A percentile compares a stretch with the other conserved stretches of the same genome.
These are phyloP conservation scores for Ceratocystiopsis sp. DNA, from an alignment of 2,329 filamentous ascomycete species.

Conservation along the genomic window DNA sequence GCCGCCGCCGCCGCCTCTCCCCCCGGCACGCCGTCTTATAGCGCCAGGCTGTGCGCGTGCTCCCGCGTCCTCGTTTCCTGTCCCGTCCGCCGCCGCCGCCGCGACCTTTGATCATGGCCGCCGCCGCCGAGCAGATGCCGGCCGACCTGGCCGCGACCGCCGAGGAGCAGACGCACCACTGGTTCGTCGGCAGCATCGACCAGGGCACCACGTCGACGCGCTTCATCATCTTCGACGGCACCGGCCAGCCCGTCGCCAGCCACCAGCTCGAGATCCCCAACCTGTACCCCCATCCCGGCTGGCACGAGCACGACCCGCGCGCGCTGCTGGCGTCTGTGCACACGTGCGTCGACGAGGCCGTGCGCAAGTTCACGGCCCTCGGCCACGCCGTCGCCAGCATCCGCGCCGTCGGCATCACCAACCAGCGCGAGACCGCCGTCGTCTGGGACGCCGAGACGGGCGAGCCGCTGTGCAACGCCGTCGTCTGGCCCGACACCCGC, in stretches of 20 bases:
- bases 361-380: slow-evolving; percentile 50
- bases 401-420: slow-evolving; percentile 69
- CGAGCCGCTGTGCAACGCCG: slow-evolving; percentile 64
- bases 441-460: slow-evolving; percentile 73
- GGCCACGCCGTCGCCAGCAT: slow-evolving; percentile 54
- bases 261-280: slow-evolving; percentile 82
- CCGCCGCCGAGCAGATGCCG: slow-evolving; percentile 13
- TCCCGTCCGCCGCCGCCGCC: too few relatives aligned
- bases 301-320: slow-evolving; percentile 76
- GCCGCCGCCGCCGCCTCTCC: too few relatives aligned
- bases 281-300: slow-evolving; percentile 70
- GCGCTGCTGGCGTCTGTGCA: slow-evolving; percentile 62
- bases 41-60: too few relatives aligned
- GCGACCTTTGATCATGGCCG: too few relatives aligned
- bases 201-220: slow-evolving; percentile 80
- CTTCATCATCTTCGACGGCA: slow-evolving; percentile 76
- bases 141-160: slow-evolving; percentile 16
- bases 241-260: slow-evolving; percentile 59
- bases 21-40: too few relatives aligned
- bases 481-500: slow-evolving; percentile 82
- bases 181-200: slow-evolving; percentile 76
- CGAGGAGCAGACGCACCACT: slow-evolving; percentile 22
- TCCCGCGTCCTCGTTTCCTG: too few relatives aligned
- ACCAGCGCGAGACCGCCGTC: slow-evolving; percentile 76
- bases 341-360: slow-evolving; percentile 61